Percentiles rank a stretch among this genome's conserved stretches.
Conservation (phyloP, 1,284 basidiomycete genomes). For the Tylopilus orsonianus region DNA sequence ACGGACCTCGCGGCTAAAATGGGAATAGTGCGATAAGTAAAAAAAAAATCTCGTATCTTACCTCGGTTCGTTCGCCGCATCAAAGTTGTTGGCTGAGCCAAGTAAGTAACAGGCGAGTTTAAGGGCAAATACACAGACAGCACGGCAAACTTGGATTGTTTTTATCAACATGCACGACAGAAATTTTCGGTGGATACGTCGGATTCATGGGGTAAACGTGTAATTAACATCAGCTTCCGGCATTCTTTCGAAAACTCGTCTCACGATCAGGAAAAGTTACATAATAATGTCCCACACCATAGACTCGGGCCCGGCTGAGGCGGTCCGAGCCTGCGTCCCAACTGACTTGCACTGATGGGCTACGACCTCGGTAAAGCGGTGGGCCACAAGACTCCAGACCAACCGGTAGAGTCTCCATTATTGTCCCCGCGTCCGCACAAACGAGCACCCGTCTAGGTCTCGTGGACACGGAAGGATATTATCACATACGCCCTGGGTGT, state of each 20-base stretch:
- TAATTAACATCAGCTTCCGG: neutral
- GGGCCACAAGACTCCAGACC: conserved; percentile 20
- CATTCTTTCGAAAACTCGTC: neutral
- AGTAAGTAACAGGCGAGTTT: neutral
- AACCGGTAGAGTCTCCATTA: conserved; percentile 18
- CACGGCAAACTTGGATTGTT: too few species aligned
- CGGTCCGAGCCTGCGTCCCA: too few species aligned
- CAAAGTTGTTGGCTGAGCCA: neutral
- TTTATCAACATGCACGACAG: too few species aligned
- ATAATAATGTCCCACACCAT: neutral
- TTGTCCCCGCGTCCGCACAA: neutral
- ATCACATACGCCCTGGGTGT: conserved; percentile 33
- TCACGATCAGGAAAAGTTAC: neutral
- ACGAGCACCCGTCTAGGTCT: conserved; percentile 21
- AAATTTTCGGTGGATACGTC: too few species aligned
- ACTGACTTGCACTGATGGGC: conserved; percentile 18
- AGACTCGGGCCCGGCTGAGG: too few species aligned
- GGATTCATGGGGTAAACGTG: too few species aligned
- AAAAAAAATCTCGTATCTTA: neutral
- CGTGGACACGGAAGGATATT: conserved; percentile 35
- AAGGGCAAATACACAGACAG: too few species aligned
- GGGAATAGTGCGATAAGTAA: neutral
- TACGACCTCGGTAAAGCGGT: conserved; percentile 34
- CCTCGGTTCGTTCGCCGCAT: neutral
- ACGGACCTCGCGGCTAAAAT: neutral